A percentile compares a stretch with the other conserved stretches of the same genome.
Evolutionary conservation across 441 rosid genomes (phyloP).

Genomic region (Populus hybrid): DNA sequence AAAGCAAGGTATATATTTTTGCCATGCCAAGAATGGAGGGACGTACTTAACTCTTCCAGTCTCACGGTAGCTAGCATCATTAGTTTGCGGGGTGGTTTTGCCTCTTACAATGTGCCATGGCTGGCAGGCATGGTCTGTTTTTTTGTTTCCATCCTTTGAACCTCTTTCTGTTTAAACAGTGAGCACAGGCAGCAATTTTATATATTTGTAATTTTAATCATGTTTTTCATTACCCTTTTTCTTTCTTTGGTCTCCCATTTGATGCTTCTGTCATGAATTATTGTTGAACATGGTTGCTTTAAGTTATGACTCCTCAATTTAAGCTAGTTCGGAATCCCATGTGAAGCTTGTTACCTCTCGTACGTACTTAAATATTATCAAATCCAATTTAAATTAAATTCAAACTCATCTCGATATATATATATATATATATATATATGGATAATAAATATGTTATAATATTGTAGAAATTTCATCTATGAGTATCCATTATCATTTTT

Average conservation of each 20-base stretch:
- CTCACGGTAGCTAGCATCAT: conserved; percentile 23
- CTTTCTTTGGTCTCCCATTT: background rate
- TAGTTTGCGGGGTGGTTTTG: conserved; percentile 30
- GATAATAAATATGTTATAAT: no score
- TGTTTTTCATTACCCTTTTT: background rate
- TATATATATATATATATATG: no score
- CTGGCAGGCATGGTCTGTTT: conserved; percentile 20
- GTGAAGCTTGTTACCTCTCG: background rate
- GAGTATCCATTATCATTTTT: no score
- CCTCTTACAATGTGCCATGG: conserved; percentile 37
- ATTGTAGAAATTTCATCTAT: no score
- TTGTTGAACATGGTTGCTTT: background rate
- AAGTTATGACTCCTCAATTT: background rate
- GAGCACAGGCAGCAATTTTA: conserved; percentile 1
- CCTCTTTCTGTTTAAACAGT: conserved; percentile 22
- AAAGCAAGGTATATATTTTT: background rate
- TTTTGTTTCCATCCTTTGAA: conserved; percentile 30
- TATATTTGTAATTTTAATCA: conserved; percentile 16
- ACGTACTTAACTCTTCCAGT: conserved; percentile 14
- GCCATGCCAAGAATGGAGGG: conserved; percentile 23
- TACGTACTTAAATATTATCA: background rate
- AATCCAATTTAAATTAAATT: no score
- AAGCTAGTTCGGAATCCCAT: background rate
- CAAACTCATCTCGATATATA: no score
- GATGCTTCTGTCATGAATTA: background rate